A percentile compares a stretch with the other conserved stretches of the same genome.
Conservation (phyloP, 2,329 filamentous ascomycete species). For the Ceratocystis colombiana region DNA sequence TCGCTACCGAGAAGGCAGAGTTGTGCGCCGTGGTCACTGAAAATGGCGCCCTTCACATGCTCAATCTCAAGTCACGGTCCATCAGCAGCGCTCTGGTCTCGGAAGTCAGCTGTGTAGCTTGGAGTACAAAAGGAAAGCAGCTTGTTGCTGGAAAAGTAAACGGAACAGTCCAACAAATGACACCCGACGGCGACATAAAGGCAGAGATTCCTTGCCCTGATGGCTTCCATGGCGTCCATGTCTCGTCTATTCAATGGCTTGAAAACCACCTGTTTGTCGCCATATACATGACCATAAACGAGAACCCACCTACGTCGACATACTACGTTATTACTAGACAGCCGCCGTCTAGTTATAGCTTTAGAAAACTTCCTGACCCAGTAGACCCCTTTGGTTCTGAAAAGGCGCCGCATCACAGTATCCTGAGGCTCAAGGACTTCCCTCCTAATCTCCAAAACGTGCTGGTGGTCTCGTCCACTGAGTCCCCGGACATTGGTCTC, state of each 20-base stretch:
- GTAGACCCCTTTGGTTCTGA: slow-evolving; percentile 60
- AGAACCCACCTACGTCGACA: slow-evolving; percentile 51
- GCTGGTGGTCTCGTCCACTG: slow-evolving; percentile 71
- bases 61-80: slow-evolving; percentile 60
- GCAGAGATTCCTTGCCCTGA: slow-evolving; percentile 70
- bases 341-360: slow-evolving; percentile 50
- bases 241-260: slow-evolving; percentile 77
- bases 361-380: slow-evolving; percentile 65
- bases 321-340: slow-evolving; percentile 71
- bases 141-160: slow-evolving; percentile 75
- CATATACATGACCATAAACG: slow-evolving; percentile 59
- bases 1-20: slow-evolving; percentile 59
- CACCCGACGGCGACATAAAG: slow-evolving; percentile 66
- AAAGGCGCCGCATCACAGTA: slow-evolving; percentile 62
- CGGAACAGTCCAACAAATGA: slow-evolving; percentile 73
- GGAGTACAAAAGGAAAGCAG: slow-evolving; percentile 91
- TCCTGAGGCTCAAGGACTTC: slow-evolving; percentile 69
- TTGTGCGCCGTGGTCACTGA: slow-evolving; percentile 71
- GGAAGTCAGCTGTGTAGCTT: slow-evolving; percentile 73
- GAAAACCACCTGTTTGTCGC: slow-evolving; percentile 77
- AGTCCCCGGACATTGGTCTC: slow-evolving; percentile 66
- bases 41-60: slow-evolving; percentile 72
- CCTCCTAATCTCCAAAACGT: slow-evolving; percentile 70
- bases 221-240: slow-evolving; percentile 54
- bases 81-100: slow-evolving; percentile 56